Conservation (phyloP, 352 stramenopile species). For the Sclerospora graminicola region DNA sequence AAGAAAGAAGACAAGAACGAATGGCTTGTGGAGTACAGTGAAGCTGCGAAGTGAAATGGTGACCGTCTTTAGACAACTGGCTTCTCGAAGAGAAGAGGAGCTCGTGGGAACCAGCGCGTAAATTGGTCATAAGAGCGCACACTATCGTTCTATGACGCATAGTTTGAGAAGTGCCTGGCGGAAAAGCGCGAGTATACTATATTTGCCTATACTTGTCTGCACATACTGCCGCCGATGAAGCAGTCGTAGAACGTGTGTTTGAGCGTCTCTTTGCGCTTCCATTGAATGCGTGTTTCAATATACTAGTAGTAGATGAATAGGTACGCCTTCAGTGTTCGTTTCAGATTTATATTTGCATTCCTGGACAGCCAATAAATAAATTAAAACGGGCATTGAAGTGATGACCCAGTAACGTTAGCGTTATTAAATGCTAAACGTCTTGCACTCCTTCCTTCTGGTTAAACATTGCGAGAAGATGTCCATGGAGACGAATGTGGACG, state of each 20-base stretch:
- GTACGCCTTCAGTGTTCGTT: constrained; percentile 2
- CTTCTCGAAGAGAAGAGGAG: constrained; percentile 25
- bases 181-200: constrained; percentile 11
- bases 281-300: constrained; percentile 5
- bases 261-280: constrained; percentile 4
- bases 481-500: too few relatives aligned
- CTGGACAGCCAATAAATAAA: constrained; percentile 10
- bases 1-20: constrained; percentile 24
- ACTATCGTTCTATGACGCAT: constrained; percentile 12
- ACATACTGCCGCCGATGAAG: too few relatives aligned
- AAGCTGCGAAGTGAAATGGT: constrained; percentile 25
- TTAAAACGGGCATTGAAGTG: constrained; percentile 17
- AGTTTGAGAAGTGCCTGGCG: constrained; percentile 5
- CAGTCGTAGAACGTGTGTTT: constrained; percentile 1
- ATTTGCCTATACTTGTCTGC: too few relatives aligned
- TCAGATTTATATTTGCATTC: constrained; percentile 17
- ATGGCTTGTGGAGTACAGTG: constrained; percentile 30
- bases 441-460: too few relatives aligned
- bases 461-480: too few relatives aligned
- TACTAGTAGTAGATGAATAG: constrained; percentile 21
- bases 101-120: constrained; percentile 8
- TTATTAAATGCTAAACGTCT: too few relatives aligned
- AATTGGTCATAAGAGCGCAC: constrained; percentile 14
- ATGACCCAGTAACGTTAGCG: background rate
- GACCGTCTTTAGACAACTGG: constrained; percentile 8